phyloP scores from a whole-genome alignment of 2,329 filamentous ascomycete species.

The Sporothrix sp. region DNA sequence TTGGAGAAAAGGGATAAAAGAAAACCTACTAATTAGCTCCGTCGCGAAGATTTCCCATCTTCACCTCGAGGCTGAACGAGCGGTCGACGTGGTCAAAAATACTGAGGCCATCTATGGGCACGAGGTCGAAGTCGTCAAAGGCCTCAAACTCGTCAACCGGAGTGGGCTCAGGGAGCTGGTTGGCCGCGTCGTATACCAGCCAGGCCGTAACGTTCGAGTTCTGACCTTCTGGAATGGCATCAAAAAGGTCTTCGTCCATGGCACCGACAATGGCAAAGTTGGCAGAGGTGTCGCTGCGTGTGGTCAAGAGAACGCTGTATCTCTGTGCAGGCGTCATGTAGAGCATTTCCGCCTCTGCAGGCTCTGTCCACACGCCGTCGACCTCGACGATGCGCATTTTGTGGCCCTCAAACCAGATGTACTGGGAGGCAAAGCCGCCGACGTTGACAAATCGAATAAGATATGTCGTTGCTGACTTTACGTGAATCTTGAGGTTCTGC shows the following conservation, averaged over 20 bases:
- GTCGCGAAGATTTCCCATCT: constrained; percentile 58
- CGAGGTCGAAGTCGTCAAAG: constrained; percentile 64
- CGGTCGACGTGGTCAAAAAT: constrained; percentile 53
- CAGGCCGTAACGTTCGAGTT: constrained; percentile 59
- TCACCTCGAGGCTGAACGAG: constrained; percentile 51
- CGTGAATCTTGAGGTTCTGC: constrained; percentile 46
- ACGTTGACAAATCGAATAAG: constrained; percentile 63
- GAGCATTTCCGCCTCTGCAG: constrained; percentile 49
- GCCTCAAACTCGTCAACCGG: constrained; percentile 49
- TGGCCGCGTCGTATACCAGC: constrained; percentile 46
- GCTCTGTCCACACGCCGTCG: constrained; percentile 59
- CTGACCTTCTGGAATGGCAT: constrained; percentile 53
- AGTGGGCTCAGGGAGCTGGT: constrained; percentile 40
- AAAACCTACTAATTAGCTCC: constrained; percentile 53
- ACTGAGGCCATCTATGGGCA: constrained; percentile 55
- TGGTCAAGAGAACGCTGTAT: constrained; percentile 54
- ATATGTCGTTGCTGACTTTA: constrained; percentile 60
- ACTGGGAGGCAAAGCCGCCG: constrained; percentile 59
- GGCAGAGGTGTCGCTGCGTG: constrained; percentile 50
- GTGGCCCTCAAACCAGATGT: constrained; percentile 57
- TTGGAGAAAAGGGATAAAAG: constrained; percentile 38
- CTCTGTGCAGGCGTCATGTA: constrained; percentile 61
- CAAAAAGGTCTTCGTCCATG: constrained; percentile 65
- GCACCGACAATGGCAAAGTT: constrained; percentile 61
- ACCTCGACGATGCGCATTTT: constrained; percentile 62